These are phyloP conservation scores for Nicotiana noctiflora DNA, from an alignment of 257 asterid species.

Conservation along the genomic window DNA sequence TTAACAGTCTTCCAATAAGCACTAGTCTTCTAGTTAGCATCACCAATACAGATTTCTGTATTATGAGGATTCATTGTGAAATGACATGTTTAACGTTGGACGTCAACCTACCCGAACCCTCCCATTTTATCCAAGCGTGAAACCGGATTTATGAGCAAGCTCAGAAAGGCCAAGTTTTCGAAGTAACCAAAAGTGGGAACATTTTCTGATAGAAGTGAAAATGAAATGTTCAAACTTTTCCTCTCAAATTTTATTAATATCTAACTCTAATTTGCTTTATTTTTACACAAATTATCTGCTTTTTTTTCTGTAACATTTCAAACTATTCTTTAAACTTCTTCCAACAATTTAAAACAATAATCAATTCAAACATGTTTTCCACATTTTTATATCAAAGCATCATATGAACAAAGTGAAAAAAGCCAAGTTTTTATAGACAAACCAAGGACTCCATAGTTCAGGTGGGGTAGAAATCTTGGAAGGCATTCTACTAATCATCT, in stretches of 20 bases:
- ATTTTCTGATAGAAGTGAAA: too few species aligned
- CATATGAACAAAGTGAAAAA: background rate
- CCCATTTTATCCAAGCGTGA: too few species aligned
- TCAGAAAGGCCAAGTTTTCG: too few species aligned
- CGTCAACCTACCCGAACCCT: too few species aligned
- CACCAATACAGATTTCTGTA: too few species aligned
- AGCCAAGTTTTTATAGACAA: background rate
- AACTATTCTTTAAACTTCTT: background rate
- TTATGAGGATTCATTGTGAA: too few species aligned
- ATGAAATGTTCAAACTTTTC: background rate
- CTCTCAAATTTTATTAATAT: background rate
- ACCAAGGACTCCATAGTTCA: constrained; percentile 91
- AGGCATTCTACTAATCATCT: constrained; percentile 77
- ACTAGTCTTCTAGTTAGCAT: too few species aligned
- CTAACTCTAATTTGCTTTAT: background rate
- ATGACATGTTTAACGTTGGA: too few species aligned
- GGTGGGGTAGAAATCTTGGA: constrained; percentile 66
- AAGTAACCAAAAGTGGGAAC: too few species aligned
- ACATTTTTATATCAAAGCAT: background rate
- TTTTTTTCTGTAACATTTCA: background rate
- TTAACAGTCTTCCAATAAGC: too few species aligned
- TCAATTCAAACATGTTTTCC: background rate
- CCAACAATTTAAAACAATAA: background rate
- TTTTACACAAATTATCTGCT: background rate
- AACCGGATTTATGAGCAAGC: too few species aligned